Conservation (phyloP, 441 rosid species). For the Breynia disticha region DNA sequence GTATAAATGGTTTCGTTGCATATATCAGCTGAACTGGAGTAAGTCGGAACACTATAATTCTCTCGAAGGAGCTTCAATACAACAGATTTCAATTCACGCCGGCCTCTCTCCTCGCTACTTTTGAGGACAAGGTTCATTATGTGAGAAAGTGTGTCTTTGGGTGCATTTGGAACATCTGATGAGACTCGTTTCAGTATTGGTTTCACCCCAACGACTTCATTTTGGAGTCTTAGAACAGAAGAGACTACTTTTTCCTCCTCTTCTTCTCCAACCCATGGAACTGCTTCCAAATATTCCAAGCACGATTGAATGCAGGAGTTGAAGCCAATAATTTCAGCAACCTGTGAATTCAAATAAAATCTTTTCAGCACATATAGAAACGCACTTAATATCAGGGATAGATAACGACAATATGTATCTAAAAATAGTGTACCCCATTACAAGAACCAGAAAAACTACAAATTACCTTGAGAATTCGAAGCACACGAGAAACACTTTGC, state of each 20-base stretch:
- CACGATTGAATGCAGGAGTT: constrained; percentile 62
- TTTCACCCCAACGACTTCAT: constrained; percentile 55
- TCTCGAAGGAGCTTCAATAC: constrained; percentile 87
- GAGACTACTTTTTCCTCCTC: constrained; percentile 94
- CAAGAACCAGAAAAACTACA: constrained; percentile 6
- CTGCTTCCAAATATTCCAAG: constrained; percentile 93
- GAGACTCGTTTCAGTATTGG: constrained; percentile 74
- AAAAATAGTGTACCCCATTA: constrained; percentile 1
- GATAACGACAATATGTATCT: too few species aligned
- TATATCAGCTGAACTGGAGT: constrained; percentile 41
- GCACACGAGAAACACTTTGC: constrained; percentile 82
- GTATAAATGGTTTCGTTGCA: constrained; percentile 55
- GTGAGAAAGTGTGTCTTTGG: constrained; percentile 61
- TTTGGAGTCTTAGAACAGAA: constrained; percentile 53
- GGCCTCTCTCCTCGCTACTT: constrained; percentile 86
- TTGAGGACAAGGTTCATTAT: constrained; percentile 77
- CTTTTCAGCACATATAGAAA: too few species aligned
- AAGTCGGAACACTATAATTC: constrained; percentile 36
- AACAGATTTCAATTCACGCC: constrained; percentile 76
- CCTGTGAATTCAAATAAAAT: constrained; percentile 25
- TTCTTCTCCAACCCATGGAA: constrained; percentile 97
- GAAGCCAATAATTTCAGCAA: constrained; percentile 68
- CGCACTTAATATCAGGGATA: too few species aligned
- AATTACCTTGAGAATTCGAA: constrained; percentile 81
- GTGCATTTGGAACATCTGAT: constrained; percentile 38